A percentile compares a stretch with the other conserved stretches of the same genome.
These are phyloP conservation scores for Pseudopyricularia cyperi DNA, from an alignment of 2,329 filamentous ascomycete species.

Conservation along the genomic window DNA sequence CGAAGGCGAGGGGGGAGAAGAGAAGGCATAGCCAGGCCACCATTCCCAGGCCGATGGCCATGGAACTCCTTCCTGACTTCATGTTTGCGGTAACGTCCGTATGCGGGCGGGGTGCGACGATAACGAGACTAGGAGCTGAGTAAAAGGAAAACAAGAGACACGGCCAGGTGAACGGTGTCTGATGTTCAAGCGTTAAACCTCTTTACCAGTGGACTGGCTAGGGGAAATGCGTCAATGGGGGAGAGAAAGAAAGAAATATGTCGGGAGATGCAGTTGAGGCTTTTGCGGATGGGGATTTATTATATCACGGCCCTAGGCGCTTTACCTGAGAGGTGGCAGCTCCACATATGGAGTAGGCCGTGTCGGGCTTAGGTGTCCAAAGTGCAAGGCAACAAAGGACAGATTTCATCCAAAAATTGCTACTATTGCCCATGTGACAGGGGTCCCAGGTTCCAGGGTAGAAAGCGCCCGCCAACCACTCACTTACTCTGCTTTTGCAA, in stretches of 20 bases:
- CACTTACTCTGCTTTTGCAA: no score
- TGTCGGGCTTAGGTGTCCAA: constrained; percentile 25
- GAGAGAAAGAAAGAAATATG: not conserved
- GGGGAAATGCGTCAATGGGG: not conserved
- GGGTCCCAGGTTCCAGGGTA: constrained; percentile 8
- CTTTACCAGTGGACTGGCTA: not conserved
- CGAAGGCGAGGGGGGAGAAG: constrained; percentile 75
- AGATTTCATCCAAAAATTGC: constrained; percentile 26
- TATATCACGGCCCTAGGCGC: not conserved
- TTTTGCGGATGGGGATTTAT: not conserved
- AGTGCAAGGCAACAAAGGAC: constrained; percentile 31
- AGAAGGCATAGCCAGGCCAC: constrained; percentile 86
- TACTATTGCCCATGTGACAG: constrained; percentile 18
- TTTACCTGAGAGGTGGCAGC: constrained; percentile 2
- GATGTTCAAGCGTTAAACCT: not conserved
- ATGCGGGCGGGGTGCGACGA: no score
- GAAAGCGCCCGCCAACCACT: not conserved
- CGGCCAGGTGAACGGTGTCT: no score
- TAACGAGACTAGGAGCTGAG: no score
- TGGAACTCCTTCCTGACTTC: constrained; percentile 10
- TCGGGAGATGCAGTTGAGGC: not conserved
- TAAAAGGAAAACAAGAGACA: no score
- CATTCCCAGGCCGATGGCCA: constrained; percentile 56
- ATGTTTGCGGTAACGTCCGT: constrained; percentile 2
- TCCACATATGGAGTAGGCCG: constrained; percentile 19